Evolutionary conservation across 805 yeast genomes (phyloP), one percentile per base, ranked within the genome.

Genomic region (Wickerhamiella lipophila): DNA sequence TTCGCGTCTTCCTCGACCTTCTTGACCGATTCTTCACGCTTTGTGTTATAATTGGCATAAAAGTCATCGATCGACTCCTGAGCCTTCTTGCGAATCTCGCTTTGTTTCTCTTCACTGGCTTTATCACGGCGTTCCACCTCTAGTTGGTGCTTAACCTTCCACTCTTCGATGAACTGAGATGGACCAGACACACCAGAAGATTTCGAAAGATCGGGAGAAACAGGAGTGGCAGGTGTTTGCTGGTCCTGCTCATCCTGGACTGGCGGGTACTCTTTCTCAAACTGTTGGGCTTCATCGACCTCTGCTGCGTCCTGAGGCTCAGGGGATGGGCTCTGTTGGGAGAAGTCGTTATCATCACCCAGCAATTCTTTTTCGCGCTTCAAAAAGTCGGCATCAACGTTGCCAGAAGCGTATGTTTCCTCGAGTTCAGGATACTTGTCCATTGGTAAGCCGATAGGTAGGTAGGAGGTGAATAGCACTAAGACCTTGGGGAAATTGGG

Each of bases 21-120:
- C 52, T 76, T 79, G 49, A 79, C 68, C 46, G 78, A 76, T 55
- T 74, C 74, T 47, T 85, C 89, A 65, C 79, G 82, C 69, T 88
- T 88, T 61, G 73, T 71, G 68, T 85, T 87, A 72, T 89, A 89
- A 61, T 80, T 81, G 58, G 85, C 95, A 65, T 89, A 89, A 65
- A 89, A 89, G 55, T 83, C 95, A 63, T 89, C 96, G 60, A 87
- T 77, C 48, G 86, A 79, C 62, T 79, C 78, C 60, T 77, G 76
- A 8, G 97, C 97, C 53, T 81, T 80, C 46, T 76, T 74, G 49
- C 81, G 75, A 51, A 86, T 73, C 52, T 79, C 85, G 26, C 69
- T 69, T 60, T 81, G 76, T 63, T 77, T 82, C 56, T 76, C 69
- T 18, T 68, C 69, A 57, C 82, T 80, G 54, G 76, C 77, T 56